phyloP scores from a whole-genome alignment of 768 basidiomycete genomes.

The Amanita fuliginea region DNA sequence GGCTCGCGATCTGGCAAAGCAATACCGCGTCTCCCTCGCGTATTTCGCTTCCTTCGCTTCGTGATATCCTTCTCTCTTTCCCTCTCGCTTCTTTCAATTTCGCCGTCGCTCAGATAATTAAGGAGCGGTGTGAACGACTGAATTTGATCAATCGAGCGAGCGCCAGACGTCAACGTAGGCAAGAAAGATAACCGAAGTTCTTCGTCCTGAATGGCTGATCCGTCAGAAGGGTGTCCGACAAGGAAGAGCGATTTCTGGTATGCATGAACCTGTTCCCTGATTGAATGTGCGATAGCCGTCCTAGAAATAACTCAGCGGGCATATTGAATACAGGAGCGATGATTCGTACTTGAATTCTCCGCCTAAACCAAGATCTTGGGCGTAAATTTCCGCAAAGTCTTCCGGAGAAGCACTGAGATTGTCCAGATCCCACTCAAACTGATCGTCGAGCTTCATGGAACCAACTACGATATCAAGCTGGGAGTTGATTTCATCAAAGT shows the following conservation, averaged over 20 bases:
- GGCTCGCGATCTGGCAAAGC: conserved; percentile 90
- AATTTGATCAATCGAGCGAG: conserved; percentile 71
- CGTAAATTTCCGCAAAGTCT: conserved; percentile 82
- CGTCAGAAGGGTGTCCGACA: conserved; percentile 79
- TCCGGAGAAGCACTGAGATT: conserved; percentile 77
- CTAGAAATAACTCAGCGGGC: conserved; percentile 27
- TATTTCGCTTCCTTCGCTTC: conserved; percentile 76
- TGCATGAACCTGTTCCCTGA: conserved; percentile 88
- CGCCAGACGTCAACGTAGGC: conserved; percentile 61
- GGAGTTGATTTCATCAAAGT: conserved; percentile 5
- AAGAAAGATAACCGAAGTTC: conserved; percentile 87
- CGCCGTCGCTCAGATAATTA: conserved; percentile 79
- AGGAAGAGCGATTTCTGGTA: conserved; percentile 90
- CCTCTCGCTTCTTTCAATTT: conserved; percentile 81
- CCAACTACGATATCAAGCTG: conserved; percentile 95
- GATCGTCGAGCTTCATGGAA: conserved; percentile 86
- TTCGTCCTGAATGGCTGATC: conserved; percentile 71
- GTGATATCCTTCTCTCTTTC: conserved; percentile 91
- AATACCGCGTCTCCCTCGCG: conserved; percentile 70
- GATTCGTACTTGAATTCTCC: conserved; percentile 83
- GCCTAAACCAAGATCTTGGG: conserved; percentile 75
- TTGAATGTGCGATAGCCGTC: conserved; percentile 91
- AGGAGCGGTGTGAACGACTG: conserved; percentile 80
- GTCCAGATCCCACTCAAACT: conserved; percentile 96
- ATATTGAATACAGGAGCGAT: background rate